A percentile compares a stretch with the other conserved stretches of the same genome.
Evolutionary conservation across 208 protist species (phyloP).

Genomic region (Wallacemonas rigidus): DNA sequence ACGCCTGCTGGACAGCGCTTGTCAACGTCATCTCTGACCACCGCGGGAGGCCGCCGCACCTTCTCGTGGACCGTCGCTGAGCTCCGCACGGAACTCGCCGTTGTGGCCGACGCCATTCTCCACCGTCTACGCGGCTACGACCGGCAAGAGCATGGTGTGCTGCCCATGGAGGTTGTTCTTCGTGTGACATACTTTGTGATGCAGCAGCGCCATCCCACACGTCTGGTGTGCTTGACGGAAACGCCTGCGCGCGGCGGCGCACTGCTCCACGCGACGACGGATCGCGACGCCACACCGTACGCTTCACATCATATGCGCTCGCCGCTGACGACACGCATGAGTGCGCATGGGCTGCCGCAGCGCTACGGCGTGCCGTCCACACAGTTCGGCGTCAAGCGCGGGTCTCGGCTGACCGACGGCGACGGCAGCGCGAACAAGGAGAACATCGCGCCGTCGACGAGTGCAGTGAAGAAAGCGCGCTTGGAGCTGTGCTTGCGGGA

Average conservation of each 20-base stretch:
- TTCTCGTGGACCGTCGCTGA: slow-evolving; percentile 2
- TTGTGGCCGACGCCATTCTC: slow-evolving; percentile 41
- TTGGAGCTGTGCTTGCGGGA: slow-evolving; percentile 10
- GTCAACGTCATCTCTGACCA: not conserved
- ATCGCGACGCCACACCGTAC: not conserved
- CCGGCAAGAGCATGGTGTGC: slow-evolving; percentile 39
- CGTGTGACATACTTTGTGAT: slow-evolving; percentile 51
- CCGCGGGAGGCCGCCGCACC: not conserved
- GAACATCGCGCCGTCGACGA: not conserved
- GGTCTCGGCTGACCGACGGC: not conserved
- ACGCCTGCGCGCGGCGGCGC: slow-evolving; percentile 9
- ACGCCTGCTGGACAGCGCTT: not conserved
- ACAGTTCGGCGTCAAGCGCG: not conserved
- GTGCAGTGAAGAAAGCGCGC: not conserved
- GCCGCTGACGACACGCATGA: slow-evolving; percentile 15
- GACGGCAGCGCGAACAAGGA: slow-evolving; percentile 10
- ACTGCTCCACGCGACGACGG: not conserved
- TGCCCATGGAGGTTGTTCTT: slow-evolving; percentile 68
- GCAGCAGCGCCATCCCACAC: slow-evolving; percentile 21
- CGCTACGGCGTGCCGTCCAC: not conserved
- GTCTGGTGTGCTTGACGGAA: not conserved
- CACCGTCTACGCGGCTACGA: slow-evolving; percentile 75
- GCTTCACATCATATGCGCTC: not conserved
- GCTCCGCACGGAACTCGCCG: slow-evolving; percentile 35
- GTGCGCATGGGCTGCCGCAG: not conserved